Base-by-base conservation (phyloP, 306 rosid genomes). In the Hippophae rhamnoides region DNA sequence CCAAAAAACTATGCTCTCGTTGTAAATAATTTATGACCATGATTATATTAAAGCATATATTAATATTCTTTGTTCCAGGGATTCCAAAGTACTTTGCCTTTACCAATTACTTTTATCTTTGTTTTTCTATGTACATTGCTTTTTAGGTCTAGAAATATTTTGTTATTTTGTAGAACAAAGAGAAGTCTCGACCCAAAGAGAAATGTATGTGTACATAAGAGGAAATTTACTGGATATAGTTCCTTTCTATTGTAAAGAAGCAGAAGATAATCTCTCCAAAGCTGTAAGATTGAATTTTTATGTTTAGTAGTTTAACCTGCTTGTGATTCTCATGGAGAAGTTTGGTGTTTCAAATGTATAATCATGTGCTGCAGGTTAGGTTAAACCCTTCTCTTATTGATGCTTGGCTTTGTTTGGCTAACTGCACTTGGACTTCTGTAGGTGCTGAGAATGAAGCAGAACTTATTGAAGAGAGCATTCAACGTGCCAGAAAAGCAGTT, bases 351-450 rank as follows among this genome's bases (percentile, higher is more conserved):
- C 27, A 49, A 48, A 41, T 57, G 58, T 54, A 43, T 14, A 63
- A 13, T 75, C 71, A 14, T 59, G 46, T 59, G 70, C 62, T 76
- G 65, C 89, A 87, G 96, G 89, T 92, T 69, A 92, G 85, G 89
- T 75, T 92, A 80, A 85, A 87, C 46, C 98, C 98, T 12, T 85
- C 98, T 69, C 87, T 83, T 74, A 83, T 89, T 38, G 96, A 92
- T 81, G 98, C 96, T 64, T 92, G 98, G 96, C 72, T 92, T 26
- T 92, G 98, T 66, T 80, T 92, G 77, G 98, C 93, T 57, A 85
- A 87, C 76, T 85, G 96, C 78, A 92, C 85, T 71, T 87, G 98
- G 98, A 92, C 44, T 41, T 63, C 43, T 69, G 10, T 69, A 87
- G 98, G 95, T 74, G 64, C 75, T 9, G 90, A 87, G 78, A 87